Evolutionary conservation across 2,329 filamentous ascomycete species (phyloP), one percentile per base, ranked within the genome.

Genomic region (Fusarium tuaranense): DNA sequence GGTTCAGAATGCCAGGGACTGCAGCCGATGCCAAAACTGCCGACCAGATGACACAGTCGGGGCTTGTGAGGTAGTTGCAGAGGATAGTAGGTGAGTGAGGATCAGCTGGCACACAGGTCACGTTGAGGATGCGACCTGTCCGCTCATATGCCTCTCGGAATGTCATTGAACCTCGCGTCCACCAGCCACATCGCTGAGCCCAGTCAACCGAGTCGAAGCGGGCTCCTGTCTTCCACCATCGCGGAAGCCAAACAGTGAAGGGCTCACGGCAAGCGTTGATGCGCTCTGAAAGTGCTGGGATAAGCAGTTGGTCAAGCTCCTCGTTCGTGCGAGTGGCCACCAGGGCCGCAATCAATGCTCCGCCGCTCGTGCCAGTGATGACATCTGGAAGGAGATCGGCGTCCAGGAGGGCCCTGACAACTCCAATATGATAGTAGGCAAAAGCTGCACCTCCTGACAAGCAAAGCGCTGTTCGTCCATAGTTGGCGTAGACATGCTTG

Each of bases 1-100:
- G 97, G 80, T 98, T 98, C 39, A 98, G 86, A 67, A 99, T 98
- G 2, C 97, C 97, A 0, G 97, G 97, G 0, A 99, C 97, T 6
- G 97, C 97, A 5, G 97, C 97, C 7, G 95, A 98, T 1, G 97
- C 97, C 53, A 99, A 86, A 4, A 98, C 95, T 2, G 97, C 96
- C 13, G 95, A 98, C 97, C 97, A 99, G 72, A 99, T 97, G 46
- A 99, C 97, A 80, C 97, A 99, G 84, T 99, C 95, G 0, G 97
- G 97, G 25, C 93, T 94, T 2, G 97, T 98, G 36, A 98, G 89
- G 81, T 98, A 98, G 84, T 99, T 99, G 80, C 95, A 95, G 9
- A 99, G 88, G 74, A 99, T 98, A 0, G 95, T 92, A 10, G 90
- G 96, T 51, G 94, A 97, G 83, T 99, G 95, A 20, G 96, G 97